Percentiles rank a stretch among this genome's conserved stretches.
Evolutionary conservation across 768 basidiomycete genomes (phyloP).

Genomic region (Lentinula sp.): DNA sequence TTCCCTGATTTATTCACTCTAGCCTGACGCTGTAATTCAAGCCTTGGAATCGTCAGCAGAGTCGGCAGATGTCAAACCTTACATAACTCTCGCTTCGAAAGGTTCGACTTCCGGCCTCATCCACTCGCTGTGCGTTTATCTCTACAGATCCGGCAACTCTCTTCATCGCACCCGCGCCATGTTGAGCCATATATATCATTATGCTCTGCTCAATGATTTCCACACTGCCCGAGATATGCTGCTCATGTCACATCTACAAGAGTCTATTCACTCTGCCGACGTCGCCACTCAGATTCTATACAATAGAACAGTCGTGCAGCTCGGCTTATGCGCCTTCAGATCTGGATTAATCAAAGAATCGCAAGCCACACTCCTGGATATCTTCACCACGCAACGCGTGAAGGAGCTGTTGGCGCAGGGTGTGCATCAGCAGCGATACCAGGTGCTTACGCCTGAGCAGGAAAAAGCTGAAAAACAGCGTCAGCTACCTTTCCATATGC

Average conservation of each 20-base stretch:
- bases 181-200: conserved; percentile 96
- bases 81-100: conserved; percentile 50
- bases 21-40: conserved; percentile 92
- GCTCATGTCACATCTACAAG: conserved; percentile 97
- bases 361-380: conserved; percentile 88
- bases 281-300: conserved; percentile 97
- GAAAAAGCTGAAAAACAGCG: conserved; percentile 95
- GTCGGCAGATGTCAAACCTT: conserved; percentile 52
- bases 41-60: conserved; percentile 76
- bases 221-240: conserved; percentile 97
- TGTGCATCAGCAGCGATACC: conserved; percentile 88
- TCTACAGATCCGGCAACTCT: conserved; percentile 89
- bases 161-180: conserved; percentile 94
- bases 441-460: conserved; percentile 86
- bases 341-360: conserved; percentile 91
- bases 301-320: conserved; percentile 95
- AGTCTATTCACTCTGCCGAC: conserved; percentile 93
- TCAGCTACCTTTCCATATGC: conserved; percentile 98
- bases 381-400: conserved; percentile 93
- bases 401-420: conserved; percentile 97
- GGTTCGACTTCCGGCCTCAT: conserved; percentile 70
- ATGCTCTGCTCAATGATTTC: conserved; percentile 94
- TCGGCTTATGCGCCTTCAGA: conserved; percentile 95
- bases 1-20: conserved; percentile 9
- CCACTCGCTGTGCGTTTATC: conserved; percentile 82